A percentile compares a stretch with the other conserved stretches of the same genome.
Conservation (phyloP, 192 early-diverging fungal genomes). For the Dissophora globulifera region DNA sequence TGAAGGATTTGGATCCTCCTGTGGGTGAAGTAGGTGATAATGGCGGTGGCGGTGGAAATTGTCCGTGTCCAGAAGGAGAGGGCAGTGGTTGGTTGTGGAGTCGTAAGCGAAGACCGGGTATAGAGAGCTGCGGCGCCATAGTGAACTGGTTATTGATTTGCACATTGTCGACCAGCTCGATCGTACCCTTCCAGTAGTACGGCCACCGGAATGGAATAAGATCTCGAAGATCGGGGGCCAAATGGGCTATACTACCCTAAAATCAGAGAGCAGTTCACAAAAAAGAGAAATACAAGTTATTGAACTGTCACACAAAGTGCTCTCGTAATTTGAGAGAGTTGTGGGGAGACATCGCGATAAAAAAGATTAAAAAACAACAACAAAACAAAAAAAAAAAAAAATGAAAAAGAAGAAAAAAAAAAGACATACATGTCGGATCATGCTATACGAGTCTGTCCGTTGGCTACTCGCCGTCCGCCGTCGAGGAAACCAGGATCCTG, state of each 20-base stretch:
- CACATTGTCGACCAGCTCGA: conserved; percentile 52
- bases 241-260: conserved; percentile 48
- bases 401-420: no score
- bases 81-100: conserved; percentile 12
- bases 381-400: no score
- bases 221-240: conserved; percentile 44
- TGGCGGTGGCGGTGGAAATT: no score
- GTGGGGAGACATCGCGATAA: no score
- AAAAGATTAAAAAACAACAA: no score
- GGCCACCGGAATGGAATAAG: conserved; percentile 50
- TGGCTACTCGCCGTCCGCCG: conserved; percentile 34
- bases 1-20: conserved; percentile 2
- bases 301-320: no score
- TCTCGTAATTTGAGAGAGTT: no score
- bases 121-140: conserved; percentile 12
- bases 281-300: no score
- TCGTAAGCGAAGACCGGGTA: conserved; percentile 28
- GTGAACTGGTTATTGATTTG: conserved; percentile 54
- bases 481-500: conserved; percentile 39
- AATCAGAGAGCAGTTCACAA: no score
- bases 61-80: not conserved
- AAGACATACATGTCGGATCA: conserved; percentile 57
- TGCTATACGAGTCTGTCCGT: conserved; percentile 50
- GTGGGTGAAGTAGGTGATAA: no score
- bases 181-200: conserved; percentile 50